phyloP scores from a whole-genome alignment of 73 alveolate species.

The Paramecium caudatum region DNA sequence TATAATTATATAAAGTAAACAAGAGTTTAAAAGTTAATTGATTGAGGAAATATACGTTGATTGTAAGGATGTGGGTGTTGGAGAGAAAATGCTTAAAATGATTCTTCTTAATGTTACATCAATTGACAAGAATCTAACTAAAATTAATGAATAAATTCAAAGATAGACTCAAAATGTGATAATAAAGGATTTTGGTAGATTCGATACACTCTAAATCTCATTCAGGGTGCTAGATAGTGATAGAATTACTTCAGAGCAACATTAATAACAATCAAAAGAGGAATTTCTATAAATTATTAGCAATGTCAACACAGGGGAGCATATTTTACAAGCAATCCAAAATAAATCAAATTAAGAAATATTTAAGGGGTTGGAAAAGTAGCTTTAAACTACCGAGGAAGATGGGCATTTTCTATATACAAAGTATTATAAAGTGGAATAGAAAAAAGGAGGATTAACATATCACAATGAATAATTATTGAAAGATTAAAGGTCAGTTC shows the following conservation, averaged over 20 bases:
- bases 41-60: conserved; percentile 47
- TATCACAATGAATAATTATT: conserved; percentile 62
- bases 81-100: neutral
- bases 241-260: conserved; percentile 48
- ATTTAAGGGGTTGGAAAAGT: neutral
- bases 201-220: conserved; percentile 38
- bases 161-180: neutral
- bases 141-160: neutral
- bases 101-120: neutral
- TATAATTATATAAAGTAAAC: neutral
- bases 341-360: neutral
- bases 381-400: conserved; percentile 41
- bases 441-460: conserved; percentile 69
- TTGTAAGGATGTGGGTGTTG: conserved; percentile 4
- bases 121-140: neutral
- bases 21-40: conserved; percentile 28
- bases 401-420: conserved; percentile 71
- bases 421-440: conserved; percentile 59
- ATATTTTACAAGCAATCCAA: neutral
- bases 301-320: neutral
- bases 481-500: conserved; percentile 64
- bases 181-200: neutral
- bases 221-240: conserved; percentile 23
- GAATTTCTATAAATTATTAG: neutral
- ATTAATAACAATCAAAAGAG: conserved; percentile 36